A percentile compares a stretch with the other conserved stretches of the same genome.
phyloP scores from a whole-genome alignment of 805 yeast genomes.

The Candida xiaguanensis region DNA sequence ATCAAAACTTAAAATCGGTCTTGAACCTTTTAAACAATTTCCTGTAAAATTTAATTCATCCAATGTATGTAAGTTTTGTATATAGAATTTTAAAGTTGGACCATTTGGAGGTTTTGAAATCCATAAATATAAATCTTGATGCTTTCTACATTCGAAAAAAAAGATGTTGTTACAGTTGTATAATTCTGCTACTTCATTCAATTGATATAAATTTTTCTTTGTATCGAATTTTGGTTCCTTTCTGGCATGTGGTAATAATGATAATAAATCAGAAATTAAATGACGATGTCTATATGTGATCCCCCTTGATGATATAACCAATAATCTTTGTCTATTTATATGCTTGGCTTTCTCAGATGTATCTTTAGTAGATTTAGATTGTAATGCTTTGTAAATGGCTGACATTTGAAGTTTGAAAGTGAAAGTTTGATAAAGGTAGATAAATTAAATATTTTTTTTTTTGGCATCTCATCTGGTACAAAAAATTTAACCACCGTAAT shows the following conservation, averaged over 20 bases:
- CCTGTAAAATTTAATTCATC: slow-evolving; percentile 97
- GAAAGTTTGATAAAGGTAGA: not conserved
- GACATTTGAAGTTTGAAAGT: no score
- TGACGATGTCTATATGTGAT: slow-evolving; percentile 95
- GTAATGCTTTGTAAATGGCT: slow-evolving; percentile 45
- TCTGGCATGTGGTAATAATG: slow-evolving; percentile 87
- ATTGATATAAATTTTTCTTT: slow-evolving; percentile 80
- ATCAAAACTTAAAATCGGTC: slow-evolving; percentile 91
- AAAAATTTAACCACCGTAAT: no score
- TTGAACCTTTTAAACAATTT: slow-evolving; percentile 89
- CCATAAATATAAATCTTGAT: slow-evolving; percentile 93
- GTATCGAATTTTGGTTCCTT: slow-evolving; percentile 95
- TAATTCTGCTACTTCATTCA: slow-evolving; percentile 93
- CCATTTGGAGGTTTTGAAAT: slow-evolving; percentile 96
- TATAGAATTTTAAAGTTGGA: slow-evolving; percentile 89
- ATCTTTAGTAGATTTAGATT: slow-evolving; percentile 44
- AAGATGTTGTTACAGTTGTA: slow-evolving; percentile 95
- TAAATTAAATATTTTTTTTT: slow-evolving; percentile 3
- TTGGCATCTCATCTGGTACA: slow-evolving; percentile 4
- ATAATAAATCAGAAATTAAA: slow-evolving; percentile 73
- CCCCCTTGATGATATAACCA: slow-evolving; percentile 91
- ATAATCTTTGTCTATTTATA: slow-evolving; percentile 82
- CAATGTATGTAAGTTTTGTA: slow-evolving; percentile 93
- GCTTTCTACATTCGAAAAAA: slow-evolving; percentile 95
- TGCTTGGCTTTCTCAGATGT: slow-evolving; percentile 49